Conservation (phyloP, 179 eudicot genomes). For the Heliamphora pulchella region DNA sequence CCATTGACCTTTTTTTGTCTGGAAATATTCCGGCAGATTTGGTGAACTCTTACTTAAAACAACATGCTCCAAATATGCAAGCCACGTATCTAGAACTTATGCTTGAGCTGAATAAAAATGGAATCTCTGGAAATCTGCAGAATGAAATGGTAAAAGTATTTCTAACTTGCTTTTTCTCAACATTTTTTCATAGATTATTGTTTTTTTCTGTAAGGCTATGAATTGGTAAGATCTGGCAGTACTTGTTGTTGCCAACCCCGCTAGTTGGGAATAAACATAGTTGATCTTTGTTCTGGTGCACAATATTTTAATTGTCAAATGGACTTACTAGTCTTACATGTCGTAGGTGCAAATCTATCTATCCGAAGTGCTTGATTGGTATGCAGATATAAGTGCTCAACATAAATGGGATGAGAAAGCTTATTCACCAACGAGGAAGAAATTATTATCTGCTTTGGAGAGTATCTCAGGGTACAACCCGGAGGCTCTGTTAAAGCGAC, state of each 20-base stretch:
- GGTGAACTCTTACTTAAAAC: constrained; percentile 91
- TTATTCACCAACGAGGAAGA: constrained; percentile 78
- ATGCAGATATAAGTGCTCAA: constrained; percentile 58
- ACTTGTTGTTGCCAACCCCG: not conserved
- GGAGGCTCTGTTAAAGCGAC: constrained; percentile 73
- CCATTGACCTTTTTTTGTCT: constrained; percentile 89
- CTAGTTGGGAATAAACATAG: not conserved
- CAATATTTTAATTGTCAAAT: not conserved
- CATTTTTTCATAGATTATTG: not conserved
- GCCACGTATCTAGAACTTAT: constrained; percentile 88
- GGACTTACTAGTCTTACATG: constrained; percentile 8
- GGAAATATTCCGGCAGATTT: constrained; percentile 92
- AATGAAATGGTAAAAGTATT: constrained; percentile 77
- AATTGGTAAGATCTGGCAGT: constrained; percentile 1
- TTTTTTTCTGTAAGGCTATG: not conserved
- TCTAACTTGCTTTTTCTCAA: not conserved
- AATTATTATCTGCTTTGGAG: constrained; percentile 78
- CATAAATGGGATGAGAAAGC: constrained; percentile 83
- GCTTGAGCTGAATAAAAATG: constrained; percentile 85
- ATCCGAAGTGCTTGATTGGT: constrained; percentile 96
- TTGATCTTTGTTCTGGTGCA: not conserved
- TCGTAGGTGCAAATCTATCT: constrained; percentile 87
- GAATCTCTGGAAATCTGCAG: constrained; percentile 86
- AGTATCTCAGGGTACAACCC: constrained; percentile 74
- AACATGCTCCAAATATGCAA: constrained; percentile 95